These are phyloP conservation scores for Monosporascus sp. DNA, from an alignment of 2,329 filamentous ascomycete species.

Conservation along the genomic window DNA sequence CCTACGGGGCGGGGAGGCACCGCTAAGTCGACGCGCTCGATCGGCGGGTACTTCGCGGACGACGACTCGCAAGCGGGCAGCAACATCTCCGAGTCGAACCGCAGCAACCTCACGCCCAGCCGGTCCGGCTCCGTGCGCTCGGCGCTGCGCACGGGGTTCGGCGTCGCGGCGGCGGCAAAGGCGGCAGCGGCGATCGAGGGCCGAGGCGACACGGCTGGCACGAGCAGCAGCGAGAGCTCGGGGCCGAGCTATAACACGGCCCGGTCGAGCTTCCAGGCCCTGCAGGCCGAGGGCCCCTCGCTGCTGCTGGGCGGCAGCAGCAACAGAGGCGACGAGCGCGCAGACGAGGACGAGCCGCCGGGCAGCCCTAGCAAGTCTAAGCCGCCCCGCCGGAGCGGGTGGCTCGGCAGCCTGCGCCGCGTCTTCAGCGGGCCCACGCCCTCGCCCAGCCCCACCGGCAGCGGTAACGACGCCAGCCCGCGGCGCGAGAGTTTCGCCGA, in stretches of 20 bases:
- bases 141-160: constrained; percentile 29
- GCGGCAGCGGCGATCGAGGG: constrained; percentile 21
- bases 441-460: constrained; percentile 22
- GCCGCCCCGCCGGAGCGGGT: constrained; percentile 44
- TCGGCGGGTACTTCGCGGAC: constrained; percentile 26
- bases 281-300: constrained; percentile 49
- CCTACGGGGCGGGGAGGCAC: constrained; percentile 9
- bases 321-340: constrained; percentile 19
- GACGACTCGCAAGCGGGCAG: constrained; percentile 52
- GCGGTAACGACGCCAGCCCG: constrained; percentile 19
- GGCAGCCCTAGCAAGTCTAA: constrained; percentile 56
- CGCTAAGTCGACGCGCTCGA: constrained; percentile 17
- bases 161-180: constrained; percentile 25
- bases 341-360: constrained; percentile 28
- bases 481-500: constrained; percentile 28
- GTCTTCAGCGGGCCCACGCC: constrained; percentile 49
- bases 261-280: constrained; percentile 44
- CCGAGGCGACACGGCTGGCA: constrained; percentile 24
- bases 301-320: constrained; percentile 34
- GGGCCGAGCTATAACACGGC: constrained; percentile 48
- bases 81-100: constrained; percentile 51
- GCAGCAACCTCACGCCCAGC: constrained; percentile 38
- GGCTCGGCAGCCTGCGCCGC: constrained; percentile 64
- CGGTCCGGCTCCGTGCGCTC: constrained; percentile 33
- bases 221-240: constrained; percentile 31